phyloP scores from a whole-genome alignment of 306 rosid species.

The Rosa multiflora region DNA sequence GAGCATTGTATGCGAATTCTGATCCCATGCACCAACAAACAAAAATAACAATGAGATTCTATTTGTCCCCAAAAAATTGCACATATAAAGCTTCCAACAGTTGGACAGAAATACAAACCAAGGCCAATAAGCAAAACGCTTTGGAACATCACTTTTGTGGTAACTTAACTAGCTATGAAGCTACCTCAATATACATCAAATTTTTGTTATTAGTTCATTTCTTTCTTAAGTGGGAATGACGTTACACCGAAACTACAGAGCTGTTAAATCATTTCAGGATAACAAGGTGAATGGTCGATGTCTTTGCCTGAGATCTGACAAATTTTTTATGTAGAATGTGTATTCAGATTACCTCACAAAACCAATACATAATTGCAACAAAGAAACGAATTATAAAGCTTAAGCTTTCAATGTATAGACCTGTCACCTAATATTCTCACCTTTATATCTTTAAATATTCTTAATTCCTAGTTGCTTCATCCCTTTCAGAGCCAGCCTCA shows the following conservation, averaged over 20 bases:
- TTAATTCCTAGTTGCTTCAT: background rate
- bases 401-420: background rate
- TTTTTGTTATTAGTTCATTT: background rate
- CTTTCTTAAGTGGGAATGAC: background rate
- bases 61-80: background rate
- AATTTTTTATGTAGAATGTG: background rate
- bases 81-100: background rate
- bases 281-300: background rate
- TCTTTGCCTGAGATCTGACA: background rate
- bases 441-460: background rate
- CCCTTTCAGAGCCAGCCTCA: background rate
- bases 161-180: background rate
- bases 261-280: background rate
- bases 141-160: background rate
- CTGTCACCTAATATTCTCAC: background rate
- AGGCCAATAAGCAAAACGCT: background rate
- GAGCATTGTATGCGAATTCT: slow-evolving; percentile 64
- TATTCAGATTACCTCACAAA: background rate
- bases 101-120: background rate
- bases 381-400: background rate
- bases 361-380: background rate
- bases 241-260: background rate
- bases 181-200: background rate
- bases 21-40: slow-evolving; percentile 11
- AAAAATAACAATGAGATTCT: background rate